Evolutionary conservation across 2,329 filamentous ascomycete genomes (phyloP), one percentile per base, ranked within the genome.

Genomic region (Thelonectria olida): DNA sequence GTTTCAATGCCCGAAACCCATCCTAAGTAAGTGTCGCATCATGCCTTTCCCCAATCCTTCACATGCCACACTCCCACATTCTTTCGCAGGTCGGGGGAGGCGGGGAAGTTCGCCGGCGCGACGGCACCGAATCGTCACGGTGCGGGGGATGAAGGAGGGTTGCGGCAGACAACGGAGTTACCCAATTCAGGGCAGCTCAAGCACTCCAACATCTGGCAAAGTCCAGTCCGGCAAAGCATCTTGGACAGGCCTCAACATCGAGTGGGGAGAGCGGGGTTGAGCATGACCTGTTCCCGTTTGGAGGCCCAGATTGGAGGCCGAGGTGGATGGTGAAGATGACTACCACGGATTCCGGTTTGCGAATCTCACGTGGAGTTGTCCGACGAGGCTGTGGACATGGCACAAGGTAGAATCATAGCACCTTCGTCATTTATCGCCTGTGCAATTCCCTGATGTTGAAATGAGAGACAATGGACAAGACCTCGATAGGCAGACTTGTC

Each of bases 211-310:
- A 41, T 47, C 61, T 45, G 7, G 34, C 38, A 23, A 20, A 48
- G 12, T 59, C 54, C 22, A 59, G 48, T 22, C 52, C 23, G 27
- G 42, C 52, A 54, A 58, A 36, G 47, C 52, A 42, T 61, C 49
- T 45, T 61, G 17, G 20, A 31, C 48, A 61, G 49, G 42, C 60
- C 25, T 53, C 45, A 8, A 53, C 31, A 45, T 56, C 47, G 31
- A 48, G 60, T 62, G 47, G 58, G 41, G 52, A 67, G 48, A 50
- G 52, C 45, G 62, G 60, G 55, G 55, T 51, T 44, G 10, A 17
- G 31, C 31, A 62, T 65, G 53, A 53, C 58, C 44, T 63, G 56
- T 68, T 68, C 44, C 27, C 38, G 8, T 48, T 38, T 34, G 31
- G 42, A 66, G 17, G 38, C 41, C 50, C 57, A 54, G 36, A n/a